Evolutionary conservation across 139 green algal species (phyloP).

Genomic region (Pycnococcus provasolii): DNA sequence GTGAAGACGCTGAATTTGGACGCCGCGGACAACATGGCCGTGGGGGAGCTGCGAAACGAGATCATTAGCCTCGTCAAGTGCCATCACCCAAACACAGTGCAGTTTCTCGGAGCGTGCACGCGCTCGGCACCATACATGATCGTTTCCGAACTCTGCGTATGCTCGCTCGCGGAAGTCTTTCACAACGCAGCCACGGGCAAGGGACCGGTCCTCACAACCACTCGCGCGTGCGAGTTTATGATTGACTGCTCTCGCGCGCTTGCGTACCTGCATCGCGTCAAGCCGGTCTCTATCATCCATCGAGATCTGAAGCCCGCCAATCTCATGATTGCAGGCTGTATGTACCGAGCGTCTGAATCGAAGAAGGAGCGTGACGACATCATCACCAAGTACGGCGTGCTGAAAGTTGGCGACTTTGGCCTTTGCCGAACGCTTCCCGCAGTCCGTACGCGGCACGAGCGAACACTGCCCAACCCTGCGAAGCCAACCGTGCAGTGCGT

Average conservation of each 20-base stretch:
- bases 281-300: not conserved
- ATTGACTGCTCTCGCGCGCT: constrained; percentile 5
- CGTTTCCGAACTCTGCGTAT: not conserved
- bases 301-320: constrained; percentile 14
- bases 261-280: constrained; percentile 4
- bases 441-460: too few relatives aligned
- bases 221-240: not conserved
- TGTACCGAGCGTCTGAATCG: too few relatives aligned
- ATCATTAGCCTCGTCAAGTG: constrained; percentile 2
- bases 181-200: too few relatives aligned
- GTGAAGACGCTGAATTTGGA: constrained; percentile 1
- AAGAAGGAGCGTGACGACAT: too few relatives aligned
- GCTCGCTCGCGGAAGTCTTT: too few relatives aligned
- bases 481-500: too few relatives aligned
- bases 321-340: not conserved
- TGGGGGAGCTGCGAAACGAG: constrained; percentile 20
- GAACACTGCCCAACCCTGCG: too few relatives aligned
- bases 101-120: constrained; percentile 10
- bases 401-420: constrained; percentile 7
- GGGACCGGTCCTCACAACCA: not conserved
- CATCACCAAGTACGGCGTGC: not conserved
- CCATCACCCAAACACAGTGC: constrained; percentile 8
- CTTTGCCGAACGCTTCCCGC: not conserved
- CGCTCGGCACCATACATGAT: constrained; percentile 2
- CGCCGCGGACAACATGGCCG: not conserved